Evolutionary conservation across 768 basidiomycete genomes (phyloP).

Genomic region (Hericium rajendrae): DNA sequence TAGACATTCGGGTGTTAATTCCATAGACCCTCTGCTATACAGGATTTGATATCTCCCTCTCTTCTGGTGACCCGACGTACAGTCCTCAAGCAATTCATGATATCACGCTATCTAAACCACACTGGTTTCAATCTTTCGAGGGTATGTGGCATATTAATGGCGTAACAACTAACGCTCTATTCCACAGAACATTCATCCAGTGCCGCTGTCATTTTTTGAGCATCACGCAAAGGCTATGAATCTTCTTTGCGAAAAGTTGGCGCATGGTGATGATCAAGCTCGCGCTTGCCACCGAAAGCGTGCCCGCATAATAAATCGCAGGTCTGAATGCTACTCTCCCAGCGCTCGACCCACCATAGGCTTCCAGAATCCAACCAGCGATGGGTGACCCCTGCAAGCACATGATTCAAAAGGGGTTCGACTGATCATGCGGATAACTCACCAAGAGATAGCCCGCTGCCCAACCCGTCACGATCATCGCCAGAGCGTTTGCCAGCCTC

Average conservation of each 20-base stretch:
- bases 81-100: too few relatives aligned
- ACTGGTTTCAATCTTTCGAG: too few relatives aligned
- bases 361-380: constrained; percentile 21
- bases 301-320: constrained; percentile 22
- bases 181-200: too few relatives aligned
- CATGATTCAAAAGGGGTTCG: too few relatives aligned
- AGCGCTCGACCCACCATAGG: constrained; percentile 16
- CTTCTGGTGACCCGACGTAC: too few relatives aligned
- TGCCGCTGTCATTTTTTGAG: too few relatives aligned
- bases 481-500: constrained; percentile 22
- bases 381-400: constrained; percentile 19
- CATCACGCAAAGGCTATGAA: not conserved
- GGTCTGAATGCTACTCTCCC: constrained; percentile 19
- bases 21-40: not conserved
- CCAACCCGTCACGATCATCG: constrained; percentile 26
- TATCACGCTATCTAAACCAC: too few relatives aligned
- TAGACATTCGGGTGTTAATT: not conserved
- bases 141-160: too few relatives aligned
- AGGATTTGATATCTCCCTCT: not conserved
- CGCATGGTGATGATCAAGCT: constrained; percentile 13
- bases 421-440: not conserved
- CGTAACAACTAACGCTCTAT: too few relatives aligned
- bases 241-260: not conserved
- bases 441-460: constrained; percentile 21
- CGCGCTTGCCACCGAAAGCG: constrained; percentile 19